Conservation (phyloP, 352 stramenopile species). For the Phytopythium litorale region DNA sequence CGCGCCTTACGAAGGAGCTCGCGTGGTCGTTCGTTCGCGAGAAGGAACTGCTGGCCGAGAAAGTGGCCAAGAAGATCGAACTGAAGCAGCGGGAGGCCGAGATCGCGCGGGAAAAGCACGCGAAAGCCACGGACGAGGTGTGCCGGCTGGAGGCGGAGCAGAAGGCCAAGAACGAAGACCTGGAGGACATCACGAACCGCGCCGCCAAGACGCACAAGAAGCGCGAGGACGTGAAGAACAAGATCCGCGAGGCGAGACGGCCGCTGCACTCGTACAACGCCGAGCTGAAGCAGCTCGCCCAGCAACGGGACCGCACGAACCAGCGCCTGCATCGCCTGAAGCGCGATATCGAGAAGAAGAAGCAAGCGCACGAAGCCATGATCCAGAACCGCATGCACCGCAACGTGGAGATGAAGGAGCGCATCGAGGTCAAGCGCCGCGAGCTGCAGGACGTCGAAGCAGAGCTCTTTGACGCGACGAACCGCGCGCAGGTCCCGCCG, state of each 20-base stretch:
- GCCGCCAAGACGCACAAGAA: conserved; percentile 36
- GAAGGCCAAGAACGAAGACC: conserved; percentile 56
- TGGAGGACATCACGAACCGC: conserved; percentile 45
- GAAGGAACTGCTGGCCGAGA: conserved; percentile 47
- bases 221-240: conserved; percentile 51
- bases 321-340: conserved; percentile 48
- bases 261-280: conserved; percentile 66
- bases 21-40: conserved; percentile 81
- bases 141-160: conserved; percentile 52
- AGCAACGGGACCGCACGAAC: conserved; percentile 47
- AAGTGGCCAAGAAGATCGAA: conserved; percentile 53
- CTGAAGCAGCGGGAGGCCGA: conserved; percentile 44
- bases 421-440: conserved; percentile 42
- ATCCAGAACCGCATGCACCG: conserved; percentile 52
- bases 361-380: conserved; percentile 47
- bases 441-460: conserved; percentile 36
- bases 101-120: conserved; percentile 32
- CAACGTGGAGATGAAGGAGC: conserved; percentile 53
- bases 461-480: conserved; percentile 37
- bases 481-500: conserved; percentile 17
- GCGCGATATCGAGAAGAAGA: conserved; percentile 50
- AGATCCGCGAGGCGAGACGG: conserved; percentile 56
- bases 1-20: conserved; percentile 69
- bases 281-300: conserved; percentile 53
- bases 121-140: conserved; percentile 43